These are phyloP conservation scores for Isochrysis galbana DNA, from an alignment of 78 protist genomes.

Conservation along the genomic window DNA sequence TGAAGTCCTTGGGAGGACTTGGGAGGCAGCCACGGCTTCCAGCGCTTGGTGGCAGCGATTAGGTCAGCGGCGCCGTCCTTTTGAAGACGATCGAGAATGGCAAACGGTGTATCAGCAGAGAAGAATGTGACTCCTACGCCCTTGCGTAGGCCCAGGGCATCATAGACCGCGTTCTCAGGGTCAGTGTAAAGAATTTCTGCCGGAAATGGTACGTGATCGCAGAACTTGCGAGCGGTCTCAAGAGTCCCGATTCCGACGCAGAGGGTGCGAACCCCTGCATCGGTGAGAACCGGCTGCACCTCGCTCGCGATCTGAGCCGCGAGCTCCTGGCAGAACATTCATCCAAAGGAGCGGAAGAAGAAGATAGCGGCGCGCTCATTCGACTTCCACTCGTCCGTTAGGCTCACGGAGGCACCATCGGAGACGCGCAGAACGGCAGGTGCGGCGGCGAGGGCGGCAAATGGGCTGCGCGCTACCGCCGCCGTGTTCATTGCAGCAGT, in stretches of 20 bases:
- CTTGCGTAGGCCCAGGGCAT: constrained; percentile 1
- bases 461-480: too few species aligned
- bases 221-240: neutral
- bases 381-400: neutral
- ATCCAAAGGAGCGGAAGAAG: neutral
- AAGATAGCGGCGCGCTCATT: neutral
- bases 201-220: neutral
- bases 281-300: neutral
- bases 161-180: neutral
- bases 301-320: neutral
- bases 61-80: constrained; percentile 24
- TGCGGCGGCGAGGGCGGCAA: too few species aligned
- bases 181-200: neutral
- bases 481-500: too few species aligned
- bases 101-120: neutral
- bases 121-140: neutral
- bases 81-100: neutral
- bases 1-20: neutral
- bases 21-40: constrained; percentile 38
- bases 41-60: neutral
- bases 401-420: neutral
- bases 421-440: neutral
- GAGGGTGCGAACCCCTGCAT: neutral
- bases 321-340: constrained; percentile 25
- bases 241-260: neutral